Evolutionary conservation across 2,329 filamentous ascomycete species (phyloP).

Genomic region (Tolypocladium tropicale): DNA sequence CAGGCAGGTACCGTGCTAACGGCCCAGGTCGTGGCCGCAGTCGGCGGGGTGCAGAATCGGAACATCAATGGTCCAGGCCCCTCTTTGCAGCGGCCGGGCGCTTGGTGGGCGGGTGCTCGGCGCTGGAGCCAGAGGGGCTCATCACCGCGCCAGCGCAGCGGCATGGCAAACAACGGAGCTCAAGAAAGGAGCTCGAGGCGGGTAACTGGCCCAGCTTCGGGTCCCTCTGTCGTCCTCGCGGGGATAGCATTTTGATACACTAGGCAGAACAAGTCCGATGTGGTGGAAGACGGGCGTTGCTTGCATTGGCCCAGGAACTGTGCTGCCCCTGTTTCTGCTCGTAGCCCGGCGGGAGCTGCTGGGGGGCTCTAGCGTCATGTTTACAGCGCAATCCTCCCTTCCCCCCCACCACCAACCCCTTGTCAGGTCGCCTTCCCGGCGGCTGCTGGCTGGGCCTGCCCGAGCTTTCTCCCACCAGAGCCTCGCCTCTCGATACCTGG

Average conservation of each 20-base stretch:
- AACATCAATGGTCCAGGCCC: conserved; percentile 19
- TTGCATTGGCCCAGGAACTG: no score
- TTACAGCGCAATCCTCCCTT: background rate
- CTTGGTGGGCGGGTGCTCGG: background rate
- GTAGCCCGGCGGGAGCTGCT: background rate
- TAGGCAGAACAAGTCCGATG: no score
- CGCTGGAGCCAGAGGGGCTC: background rate
- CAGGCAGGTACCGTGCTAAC: background rate
- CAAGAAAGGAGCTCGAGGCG: background rate
- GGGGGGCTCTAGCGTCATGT: background rate
- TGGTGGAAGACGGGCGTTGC: no score
- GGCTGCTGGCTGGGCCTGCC: background rate
- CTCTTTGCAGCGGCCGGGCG: background rate
- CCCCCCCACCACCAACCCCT: background rate
- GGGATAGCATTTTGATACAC: no score
- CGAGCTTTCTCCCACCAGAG: background rate
- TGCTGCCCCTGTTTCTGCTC: background rate
- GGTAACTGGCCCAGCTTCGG: no score
- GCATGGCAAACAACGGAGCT: background rate
- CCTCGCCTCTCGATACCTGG: background rate
- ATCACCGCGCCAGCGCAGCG: background rate
- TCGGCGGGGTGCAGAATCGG: conserved; percentile 10
- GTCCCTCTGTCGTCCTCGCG: no score
- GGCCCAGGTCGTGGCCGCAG: background rate
- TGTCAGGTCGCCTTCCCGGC: background rate